A percentile compares a stretch with the other conserved stretches of the same genome.
Evolutionary conservation across 106 monocot species (phyloP).

Genomic region (Platanthera zijinensis): DNA sequence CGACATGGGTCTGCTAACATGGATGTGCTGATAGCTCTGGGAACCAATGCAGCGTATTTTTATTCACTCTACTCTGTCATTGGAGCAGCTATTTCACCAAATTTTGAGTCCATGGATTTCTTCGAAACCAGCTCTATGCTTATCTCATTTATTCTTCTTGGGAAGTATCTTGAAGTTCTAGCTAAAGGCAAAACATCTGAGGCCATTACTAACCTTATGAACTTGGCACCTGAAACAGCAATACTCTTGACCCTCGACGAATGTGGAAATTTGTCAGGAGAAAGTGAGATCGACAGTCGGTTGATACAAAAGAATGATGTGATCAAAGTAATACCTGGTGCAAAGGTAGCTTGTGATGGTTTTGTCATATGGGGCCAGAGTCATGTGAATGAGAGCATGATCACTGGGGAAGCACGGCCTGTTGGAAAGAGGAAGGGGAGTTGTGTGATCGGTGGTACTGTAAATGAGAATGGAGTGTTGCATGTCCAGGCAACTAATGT

Average conservation of each 20-base stretch:
- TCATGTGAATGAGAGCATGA: slow-evolving; percentile 93
- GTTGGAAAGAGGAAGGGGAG: slow-evolving; percentile 73
- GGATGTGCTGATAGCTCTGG: slow-evolving; percentile 24
- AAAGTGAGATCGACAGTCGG: slow-evolving; percentile 18
- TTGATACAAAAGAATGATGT: slow-evolving; percentile 28
- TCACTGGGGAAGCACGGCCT: slow-evolving; percentile 82
- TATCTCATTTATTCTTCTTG: slow-evolving; percentile 23
- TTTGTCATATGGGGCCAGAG: slow-evolving; percentile 86
- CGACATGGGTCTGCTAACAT: slow-evolving; percentile 25
- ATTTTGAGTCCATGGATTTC: slow-evolving; percentile 10
- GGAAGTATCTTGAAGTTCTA: slow-evolving; percentile 26
- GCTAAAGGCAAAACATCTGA: slow-evolving; percentile 35
- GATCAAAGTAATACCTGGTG: slow-evolving; percentile 25
- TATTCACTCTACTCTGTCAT: slow-evolving; percentile 20
- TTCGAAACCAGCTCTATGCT: slow-evolving; percentile 33
- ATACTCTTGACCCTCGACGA: slow-evolving; percentile 9
- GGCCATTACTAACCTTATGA: slow-evolving; percentile 18
- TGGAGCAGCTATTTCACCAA: slow-evolving; percentile 5
- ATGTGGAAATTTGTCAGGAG: slow-evolving; percentile 5
- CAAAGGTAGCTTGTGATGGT: slow-evolving; percentile 24
- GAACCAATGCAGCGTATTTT: slow-evolving; percentile 23
- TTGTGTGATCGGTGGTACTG: slow-evolving; percentile 75
- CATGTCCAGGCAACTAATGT: slow-evolving; percentile 70
- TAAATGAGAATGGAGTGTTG: slow-evolving; percentile 84
- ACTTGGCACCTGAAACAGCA: slow-evolving; percentile 20